Conservation (phyloP, 352 stramenopile genomes). For the Pythium pyrilobum region DNA sequence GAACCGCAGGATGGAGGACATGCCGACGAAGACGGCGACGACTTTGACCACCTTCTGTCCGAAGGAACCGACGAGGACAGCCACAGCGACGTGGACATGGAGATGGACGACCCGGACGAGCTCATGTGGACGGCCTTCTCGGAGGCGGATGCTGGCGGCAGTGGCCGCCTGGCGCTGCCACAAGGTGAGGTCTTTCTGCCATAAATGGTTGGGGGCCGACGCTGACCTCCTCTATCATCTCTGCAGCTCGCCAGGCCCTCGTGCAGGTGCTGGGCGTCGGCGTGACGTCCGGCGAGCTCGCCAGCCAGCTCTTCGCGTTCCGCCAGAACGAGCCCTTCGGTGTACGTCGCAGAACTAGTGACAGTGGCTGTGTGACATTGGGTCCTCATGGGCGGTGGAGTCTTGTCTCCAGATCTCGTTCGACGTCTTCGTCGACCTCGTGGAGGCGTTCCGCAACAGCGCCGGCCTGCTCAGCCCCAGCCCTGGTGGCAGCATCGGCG, state of each 20-base stretch:
- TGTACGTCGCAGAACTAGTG: not conserved
- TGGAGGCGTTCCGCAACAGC: slow-evolving; percentile 26
- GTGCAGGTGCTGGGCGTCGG: slow-evolving; percentile 57
- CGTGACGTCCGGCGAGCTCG: slow-evolving; percentile 38
- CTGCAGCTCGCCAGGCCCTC: slow-evolving; percentile 49
- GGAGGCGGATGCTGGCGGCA: slow-evolving; percentile 31
- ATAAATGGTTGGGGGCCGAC: too few relatives aligned
- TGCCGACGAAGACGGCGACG: slow-evolving; percentile 29
- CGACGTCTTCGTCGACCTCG: slow-evolving; percentile 52
- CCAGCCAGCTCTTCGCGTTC: slow-evolving; percentile 22
- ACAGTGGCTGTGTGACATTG: not conserved
- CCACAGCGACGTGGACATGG: slow-evolving; percentile 27
- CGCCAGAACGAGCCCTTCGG: slow-evolving; percentile 28
- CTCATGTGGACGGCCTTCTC: slow-evolving; percentile 65
- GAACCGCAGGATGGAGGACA: slow-evolving; percentile 29
- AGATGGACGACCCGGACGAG: slow-evolving; percentile 59
- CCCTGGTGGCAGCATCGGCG: not conserved
- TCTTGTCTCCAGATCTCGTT: slow-evolving; percentile 42
- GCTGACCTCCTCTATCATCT: not conserved
- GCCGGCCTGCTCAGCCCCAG: not conserved
- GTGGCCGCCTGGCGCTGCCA: slow-evolving; percentile 35
- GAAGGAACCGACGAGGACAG: slow-evolving; percentile 43
- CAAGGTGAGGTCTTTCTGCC: slow-evolving; percentile 33
- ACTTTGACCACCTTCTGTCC: slow-evolving; percentile 40
- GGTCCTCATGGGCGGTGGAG: not conserved